Base-by-base conservation (phyloP, 495 filamentous ascomycete genomes). In the Cercophora sp. region DNA sequence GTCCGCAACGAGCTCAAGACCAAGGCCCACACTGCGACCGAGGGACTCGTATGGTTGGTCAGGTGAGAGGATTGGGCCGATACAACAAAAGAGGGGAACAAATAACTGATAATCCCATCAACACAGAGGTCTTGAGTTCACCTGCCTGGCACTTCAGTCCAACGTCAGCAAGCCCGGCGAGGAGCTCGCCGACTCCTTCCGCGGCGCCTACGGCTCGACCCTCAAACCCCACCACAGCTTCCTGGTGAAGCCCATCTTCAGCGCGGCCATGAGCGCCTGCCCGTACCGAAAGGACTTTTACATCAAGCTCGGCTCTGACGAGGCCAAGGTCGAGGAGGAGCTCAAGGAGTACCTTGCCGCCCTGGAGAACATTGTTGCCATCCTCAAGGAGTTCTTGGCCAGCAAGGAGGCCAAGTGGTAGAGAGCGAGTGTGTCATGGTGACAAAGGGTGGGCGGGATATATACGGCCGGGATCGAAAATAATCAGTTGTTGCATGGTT, bases 201-300 rank as follows among this genome's bases (percentile, higher is more conserved):
- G 87, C 59, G 70, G 65, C 49, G 88, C 93, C 55, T 98, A 97
- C 74, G 80, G 74, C 61, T 71, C 68, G 50, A 94, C 92, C 48
- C 87, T 98, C 60, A 95, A 92, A 74, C 86, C 83, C 23, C 86
- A 96, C 75, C 93, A 98, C 79, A 80, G 75, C 58, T 86, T 93
- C 69, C 41, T 96, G 25, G 74, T 96, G 41, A 95, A 91, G 75
- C 87, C 88, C 50, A 77, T 96, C 59, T 96, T 96, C 78, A 85
- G 78, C 57, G 84, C 89, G 49, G 93, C 94, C 57, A 96, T 97
- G 89, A 79, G 79, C 54, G 91, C 89, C 8, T 91, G 86, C 59
- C 93, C 94, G 2, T 95, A 95, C 77, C 83, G 91, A 35, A 88
- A 86, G 56, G 85, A 88, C 62, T 97, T 97, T 65, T 96, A 96